phyloP scores from a whole-genome alignment of 148 eudicot genomes.

The Rhododendron ferrugineum region DNA sequence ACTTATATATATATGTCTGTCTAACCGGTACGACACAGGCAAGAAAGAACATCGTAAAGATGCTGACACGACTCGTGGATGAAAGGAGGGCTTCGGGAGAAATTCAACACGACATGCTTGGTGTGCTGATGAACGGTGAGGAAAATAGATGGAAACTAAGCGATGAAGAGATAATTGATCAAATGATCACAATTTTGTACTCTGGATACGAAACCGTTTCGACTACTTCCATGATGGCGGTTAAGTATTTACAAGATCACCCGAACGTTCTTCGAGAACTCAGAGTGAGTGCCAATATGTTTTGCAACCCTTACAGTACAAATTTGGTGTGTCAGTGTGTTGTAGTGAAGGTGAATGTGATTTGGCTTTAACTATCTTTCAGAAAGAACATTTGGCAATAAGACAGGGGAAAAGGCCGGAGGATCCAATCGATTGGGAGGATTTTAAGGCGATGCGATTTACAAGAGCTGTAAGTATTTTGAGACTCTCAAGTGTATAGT shows the following conservation, averaged over 20 bases:
- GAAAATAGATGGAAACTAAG: conserved; percentile 53
- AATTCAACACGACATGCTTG: conserved; percentile 66
- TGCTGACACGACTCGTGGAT: conserved; percentile 50
- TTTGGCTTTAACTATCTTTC: conserved; percentile 1
- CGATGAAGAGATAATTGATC: conserved; percentile 95
- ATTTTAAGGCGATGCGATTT: conserved; percentile 84
- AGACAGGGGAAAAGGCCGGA: conserved; percentile 65
- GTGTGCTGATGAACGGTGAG: conserved; percentile 49
- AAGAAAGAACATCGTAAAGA: conserved; percentile 60
- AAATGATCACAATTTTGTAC: conserved; percentile 84
- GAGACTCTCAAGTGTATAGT: background rate
- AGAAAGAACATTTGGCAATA: conserved; percentile 86
- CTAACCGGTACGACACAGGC: conserved; percentile 40
- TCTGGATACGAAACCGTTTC: conserved; percentile 99
- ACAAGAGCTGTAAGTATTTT: conserved; percentile 79
- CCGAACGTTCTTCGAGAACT: conserved; percentile 77
- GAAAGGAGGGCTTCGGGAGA: conserved; percentile 54
- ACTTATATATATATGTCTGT: background rate
- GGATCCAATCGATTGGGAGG: conserved; percentile 74
- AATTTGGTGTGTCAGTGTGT: background rate
- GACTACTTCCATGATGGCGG: conserved; percentile 99
- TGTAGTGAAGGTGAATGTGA: background rate
- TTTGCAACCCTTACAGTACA: background rate
- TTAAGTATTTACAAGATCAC: conserved; percentile 97
- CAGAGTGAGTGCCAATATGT: conserved; percentile 45